Base-by-base conservation (phyloP, 2,329 filamentous ascomycete species). In the Cyphellophora europaea region DNA sequence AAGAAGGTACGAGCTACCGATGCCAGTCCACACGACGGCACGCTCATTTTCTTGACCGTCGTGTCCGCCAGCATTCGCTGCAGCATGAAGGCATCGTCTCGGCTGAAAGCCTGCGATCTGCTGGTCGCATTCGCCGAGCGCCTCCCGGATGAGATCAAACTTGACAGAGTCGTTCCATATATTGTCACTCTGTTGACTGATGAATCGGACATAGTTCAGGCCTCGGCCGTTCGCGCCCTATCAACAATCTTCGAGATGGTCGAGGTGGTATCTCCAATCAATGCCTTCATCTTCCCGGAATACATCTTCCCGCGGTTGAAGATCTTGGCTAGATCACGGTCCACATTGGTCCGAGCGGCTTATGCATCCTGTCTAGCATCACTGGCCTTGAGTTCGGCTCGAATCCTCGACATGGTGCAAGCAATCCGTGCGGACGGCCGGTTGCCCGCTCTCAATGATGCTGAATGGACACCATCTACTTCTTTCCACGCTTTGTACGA, bases 291-390 rank as follows among this genome's bases (percentile, higher is more conserved):
- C n/a, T 79, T 79, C 47, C 72, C 74, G 0, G 75, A 79, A 48
- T 80, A 79, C 54, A 70, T 80, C 16, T 69, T 79, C 27, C 74
- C 72, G 3, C 63, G 69, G 19, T 53, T 80, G 11, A 69, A 73
- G 37, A 59, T 63, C 5, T 77, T 81, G 47, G 69, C 73, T 17
- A n/a, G n/a, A n/a, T n/a, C n/a, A n/a, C n/a, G n/a, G n/a, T 25
- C 21, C 21, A 25, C 21, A 8, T 58, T 93, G 13, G 81, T 95
- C 10, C 75, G 91, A 39, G 86, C 87, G 31, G 91, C 88, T 0
- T 96, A 96, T 59, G 91, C 91, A 6, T 86, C 88, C 4, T 95
- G 87, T 52, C 70, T 98, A 15, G 87, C 89, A 3, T 91, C 82
- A 30, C 69, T 98, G 25, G 89, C 91, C 4, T 81, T 80, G 11